These are phyloP conservation scores for Aureobasidium pullulans DNA, from an alignment of 2,329 filamentous ascomycete genomes.

Conservation along the genomic window DNA sequence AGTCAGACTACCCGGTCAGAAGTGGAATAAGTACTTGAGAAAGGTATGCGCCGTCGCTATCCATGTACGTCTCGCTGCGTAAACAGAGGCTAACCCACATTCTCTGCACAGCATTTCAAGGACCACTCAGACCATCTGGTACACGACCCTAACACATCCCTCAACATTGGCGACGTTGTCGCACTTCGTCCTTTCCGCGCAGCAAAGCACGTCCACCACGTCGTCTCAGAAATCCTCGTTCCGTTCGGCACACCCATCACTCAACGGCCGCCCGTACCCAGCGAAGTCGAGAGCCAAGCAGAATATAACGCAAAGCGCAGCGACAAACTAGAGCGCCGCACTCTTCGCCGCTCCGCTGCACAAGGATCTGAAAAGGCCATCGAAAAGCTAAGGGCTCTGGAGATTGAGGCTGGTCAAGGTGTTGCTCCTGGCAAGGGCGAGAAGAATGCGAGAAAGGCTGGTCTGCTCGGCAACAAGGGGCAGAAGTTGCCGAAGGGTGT, in stretches of 20 bases:
- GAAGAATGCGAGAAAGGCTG: constrained; percentile 21
- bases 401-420: constrained; percentile 23
- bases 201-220: constrained; percentile 61
- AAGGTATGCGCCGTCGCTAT: constrained; percentile 49
- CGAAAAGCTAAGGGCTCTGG: constrained; percentile 21
- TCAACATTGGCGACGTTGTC: constrained; percentile 68
- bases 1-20: constrained; percentile 62
- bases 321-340: constrained; percentile 45
- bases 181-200: constrained; percentile 63
- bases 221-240: constrained; percentile 67
- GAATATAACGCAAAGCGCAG: constrained; percentile 48
- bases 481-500: constrained; percentile 27
- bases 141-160: constrained; percentile 68
- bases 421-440: constrained; percentile 24
- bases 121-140: constrained; percentile 60
- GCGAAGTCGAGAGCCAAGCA: constrained; percentile 52
- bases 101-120: constrained; percentile 52
- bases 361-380: constrained; percentile 25
- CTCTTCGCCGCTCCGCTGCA: constrained; percentile 24
- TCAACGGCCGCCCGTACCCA: constrained; percentile 58
- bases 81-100: background rate
- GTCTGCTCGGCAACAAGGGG: constrained; percentile 22
- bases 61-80: background rate
- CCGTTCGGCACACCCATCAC: constrained; percentile 59
- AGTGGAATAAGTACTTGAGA: constrained; percentile 64